Base-by-base conservation (phyloP, 345 rosid species). In the Camelina sativa region DNA sequence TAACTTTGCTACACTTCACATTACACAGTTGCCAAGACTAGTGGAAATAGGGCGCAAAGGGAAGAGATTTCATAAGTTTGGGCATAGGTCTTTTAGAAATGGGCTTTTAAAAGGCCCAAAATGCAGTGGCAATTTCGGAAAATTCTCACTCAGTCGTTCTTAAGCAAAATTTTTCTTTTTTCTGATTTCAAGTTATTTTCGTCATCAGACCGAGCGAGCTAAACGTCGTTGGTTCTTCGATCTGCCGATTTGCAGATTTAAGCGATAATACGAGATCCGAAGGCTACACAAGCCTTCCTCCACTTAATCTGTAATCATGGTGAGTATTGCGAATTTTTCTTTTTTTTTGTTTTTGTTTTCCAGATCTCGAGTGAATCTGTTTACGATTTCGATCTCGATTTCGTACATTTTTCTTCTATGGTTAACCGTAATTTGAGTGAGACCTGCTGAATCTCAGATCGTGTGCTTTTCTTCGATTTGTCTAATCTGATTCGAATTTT, bases 211-310 rank as follows among this genome's bases (percentile, higher is more conserved):
- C 70, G 22, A 69, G 75, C 75, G 30, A 25, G 30, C 8, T 76
- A 57, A 41, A 62, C 80, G 71, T 55, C 53, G 60, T 76, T 67
- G 68, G 20, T 66, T 51, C 62, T 62, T 55, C 75, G 80, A 69
- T 76, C 80, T 70, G 63, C 72, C 67, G 76, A 76, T 76, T 63
- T 58, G 35, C 67, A 71, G 72, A 71, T 56, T 57, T 65, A 64
- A 37, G 76, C 71, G 76, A 71, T 35, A 55, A 57, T 9, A 16
- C 76, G 71, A 77, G 67, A 71, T 77, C 76, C 72, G 20, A 57
- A 70, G 61, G 58, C 6, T 23, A 6, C 9, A 0, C 16, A 9
- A 70, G 8, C 53, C 54, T 69, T 69, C 11, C 61, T 76, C 43
- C n/a, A 37, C 60, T 55, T 62, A 47, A 70, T 48, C 76, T 56